phyloP scores from a whole-genome alignment of 805 yeast species.

The Lachancea kluyveri region DNA sequence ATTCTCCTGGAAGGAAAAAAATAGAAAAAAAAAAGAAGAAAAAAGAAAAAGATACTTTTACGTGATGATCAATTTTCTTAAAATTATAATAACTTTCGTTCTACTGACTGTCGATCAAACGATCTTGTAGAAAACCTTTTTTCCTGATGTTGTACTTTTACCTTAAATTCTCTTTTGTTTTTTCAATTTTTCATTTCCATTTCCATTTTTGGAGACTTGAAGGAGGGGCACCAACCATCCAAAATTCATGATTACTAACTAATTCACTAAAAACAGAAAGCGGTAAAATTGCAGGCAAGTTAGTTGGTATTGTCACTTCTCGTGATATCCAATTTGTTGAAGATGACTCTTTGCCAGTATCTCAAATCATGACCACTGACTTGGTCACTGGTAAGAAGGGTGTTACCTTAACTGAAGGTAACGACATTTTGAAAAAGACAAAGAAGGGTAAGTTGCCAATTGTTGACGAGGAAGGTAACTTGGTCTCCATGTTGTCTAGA shows the following conservation, averaged over 20 bases:
- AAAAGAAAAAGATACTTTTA: too few relatives aligned
- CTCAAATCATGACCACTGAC: conserved; percentile 86
- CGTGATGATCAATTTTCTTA: conserved; percentile 48
- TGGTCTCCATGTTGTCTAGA: conserved; percentile 86
- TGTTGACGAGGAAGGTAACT: conserved; percentile 66
- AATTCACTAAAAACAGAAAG: conserved; percentile 52
- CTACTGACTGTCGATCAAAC: conserved; percentile 95
- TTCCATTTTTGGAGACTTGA: too few relatives aligned
- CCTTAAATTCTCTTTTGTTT: not conserved
- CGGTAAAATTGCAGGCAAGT: conserved; percentile 83
- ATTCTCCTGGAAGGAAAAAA: too few relatives aligned
- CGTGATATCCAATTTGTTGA: conserved; percentile 97
- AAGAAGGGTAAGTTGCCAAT: conserved; percentile 98
- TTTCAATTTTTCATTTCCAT: conserved; percentile 1
- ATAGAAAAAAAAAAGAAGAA: too few relatives aligned
- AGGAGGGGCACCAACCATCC: too few relatives aligned
- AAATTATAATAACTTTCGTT: conserved; percentile 90
- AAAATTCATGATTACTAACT: conserved; percentile 21
- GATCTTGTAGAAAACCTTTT: conserved; percentile 82
- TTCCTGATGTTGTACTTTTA: conserved; percentile 32
- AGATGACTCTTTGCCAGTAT: conserved; percentile 51
- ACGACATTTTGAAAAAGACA: conserved; percentile 81
- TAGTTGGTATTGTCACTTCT: conserved; percentile 91
- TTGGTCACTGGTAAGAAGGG: conserved; percentile 80
- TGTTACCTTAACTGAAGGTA: conserved; percentile 77